Evolutionary conservation across 1,139 yeast species (phyloP).

Genomic region (Ogataea hybrid): DNA sequence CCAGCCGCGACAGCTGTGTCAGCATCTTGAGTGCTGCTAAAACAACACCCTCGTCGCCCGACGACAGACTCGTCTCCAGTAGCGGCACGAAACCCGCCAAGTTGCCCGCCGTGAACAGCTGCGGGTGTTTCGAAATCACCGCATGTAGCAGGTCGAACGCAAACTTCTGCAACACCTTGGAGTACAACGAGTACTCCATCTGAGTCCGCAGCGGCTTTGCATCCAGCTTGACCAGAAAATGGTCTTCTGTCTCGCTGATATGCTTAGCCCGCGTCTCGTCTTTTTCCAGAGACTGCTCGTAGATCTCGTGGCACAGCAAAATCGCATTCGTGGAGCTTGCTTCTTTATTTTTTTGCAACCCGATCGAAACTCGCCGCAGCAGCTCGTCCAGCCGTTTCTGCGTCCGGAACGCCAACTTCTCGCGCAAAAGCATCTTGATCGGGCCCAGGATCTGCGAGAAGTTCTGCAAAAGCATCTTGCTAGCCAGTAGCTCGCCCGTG

Average conservation of each 20-base stretch:
- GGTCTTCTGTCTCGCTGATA: slow-evolving; percentile 37
- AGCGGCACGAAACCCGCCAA: slow-evolving; percentile 76
- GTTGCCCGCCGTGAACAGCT: slow-evolving; percentile 57
- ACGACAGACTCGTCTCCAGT: slow-evolving; percentile 57
- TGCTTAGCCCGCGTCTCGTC: slow-evolving; percentile 25
- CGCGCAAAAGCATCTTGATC: slow-evolving; percentile 60
- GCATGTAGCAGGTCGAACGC: slow-evolving; percentile 75
- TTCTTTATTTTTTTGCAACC: slow-evolving; percentile 70
- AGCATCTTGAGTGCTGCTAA: slow-evolving; percentile 67
- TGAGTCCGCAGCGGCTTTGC: slow-evolving; percentile 56
- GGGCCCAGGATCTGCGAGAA: slow-evolving; percentile 71
- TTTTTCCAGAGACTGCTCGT: slow-evolving; percentile 46
- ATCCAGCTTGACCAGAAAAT: slow-evolving; percentile 67
- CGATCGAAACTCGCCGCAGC: slow-evolving; percentile 70
- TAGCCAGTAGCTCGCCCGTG: slow-evolving; percentile 74
- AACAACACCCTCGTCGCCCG: slow-evolving; percentile 71
- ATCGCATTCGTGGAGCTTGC: slow-evolving; percentile 60
- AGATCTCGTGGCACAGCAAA: slow-evolving; percentile 71
- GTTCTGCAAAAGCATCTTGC: slow-evolving; percentile 56
- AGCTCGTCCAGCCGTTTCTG: slow-evolving; percentile 81
- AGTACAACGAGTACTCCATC: slow-evolving; percentile 48
- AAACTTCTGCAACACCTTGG: slow-evolving; percentile 67
- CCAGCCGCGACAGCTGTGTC: slow-evolving; percentile 57
- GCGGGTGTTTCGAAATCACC: slow-evolving; percentile 60
- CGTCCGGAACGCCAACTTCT: slow-evolving; percentile 62